Percentiles rank a stretch among this genome's conserved stretches.
phyloP scores from a whole-genome alignment of 108 stramenopile genomes.

The Stephanodiscus minutulus region DNA sequence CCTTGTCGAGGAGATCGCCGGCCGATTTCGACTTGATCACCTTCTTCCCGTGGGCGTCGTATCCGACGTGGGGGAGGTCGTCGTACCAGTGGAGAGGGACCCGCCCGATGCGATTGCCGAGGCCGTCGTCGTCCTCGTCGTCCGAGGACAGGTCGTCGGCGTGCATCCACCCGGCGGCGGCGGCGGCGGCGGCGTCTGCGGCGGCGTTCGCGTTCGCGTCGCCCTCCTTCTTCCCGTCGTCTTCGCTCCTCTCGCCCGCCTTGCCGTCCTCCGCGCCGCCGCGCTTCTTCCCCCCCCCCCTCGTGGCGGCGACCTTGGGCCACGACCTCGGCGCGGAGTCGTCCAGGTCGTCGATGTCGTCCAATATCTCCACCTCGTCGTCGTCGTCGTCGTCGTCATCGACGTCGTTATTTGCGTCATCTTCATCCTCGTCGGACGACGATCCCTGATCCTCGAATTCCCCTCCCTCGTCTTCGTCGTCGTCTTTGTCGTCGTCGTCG shows the following conservation, averaged over 20 bases:
- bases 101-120: slow-evolving; percentile 90
- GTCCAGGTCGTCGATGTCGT: slow-evolving; percentile 64
- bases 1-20: slow-evolving; percentile 74
- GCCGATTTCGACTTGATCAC: slow-evolving; percentile 73
- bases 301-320: slow-evolving; percentile 28
- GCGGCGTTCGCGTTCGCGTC: neutral
- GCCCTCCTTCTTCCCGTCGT: neutral
- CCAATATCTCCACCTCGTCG: slow-evolving; percentile 67
- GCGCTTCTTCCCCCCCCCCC: slow-evolving; percentile 36
- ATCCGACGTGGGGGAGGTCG: slow-evolving; percentile 96
- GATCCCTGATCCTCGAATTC: slow-evolving; percentile 90
- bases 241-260: neutral
- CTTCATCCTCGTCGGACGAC: slow-evolving; percentile 84
- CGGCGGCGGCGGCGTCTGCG: slow-evolving; percentile 14
- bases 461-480: slow-evolving; percentile 47
- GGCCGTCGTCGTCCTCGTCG: slow-evolving; percentile 92
- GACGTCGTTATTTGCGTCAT: no score
- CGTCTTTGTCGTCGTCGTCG: slow-evolving; percentile 44
- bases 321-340: slow-evolving; percentile 60
- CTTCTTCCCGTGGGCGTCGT: slow-evolving; percentile 89
- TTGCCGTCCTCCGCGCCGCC: slow-evolving; percentile 27
- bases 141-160: slow-evolving; percentile 96
- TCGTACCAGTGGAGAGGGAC: slow-evolving; percentile 99
- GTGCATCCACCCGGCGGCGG: slow-evolving; percentile 70
- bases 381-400: slow-evolving; percentile 56